Conservation (phyloP, 495 filamentous ascomycete genomes). For the Articulospora tetracladia region DNA sequence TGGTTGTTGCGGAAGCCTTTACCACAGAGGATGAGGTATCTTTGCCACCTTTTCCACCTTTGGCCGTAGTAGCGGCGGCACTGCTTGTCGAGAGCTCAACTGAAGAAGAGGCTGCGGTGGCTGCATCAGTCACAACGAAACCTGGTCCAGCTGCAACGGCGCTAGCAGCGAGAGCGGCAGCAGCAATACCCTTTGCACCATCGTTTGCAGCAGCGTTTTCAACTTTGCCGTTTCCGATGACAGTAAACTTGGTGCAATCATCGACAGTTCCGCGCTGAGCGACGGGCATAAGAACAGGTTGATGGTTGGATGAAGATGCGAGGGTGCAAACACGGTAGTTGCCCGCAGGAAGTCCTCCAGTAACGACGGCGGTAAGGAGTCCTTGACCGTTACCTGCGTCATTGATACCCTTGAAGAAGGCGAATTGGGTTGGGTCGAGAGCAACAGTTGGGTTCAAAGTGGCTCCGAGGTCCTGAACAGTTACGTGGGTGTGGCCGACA, state of each 20-base stretch:
- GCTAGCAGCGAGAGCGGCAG: constrained; percentile 2
- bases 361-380: constrained; percentile 47
- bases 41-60: background rate
- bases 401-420: constrained; percentile 77
- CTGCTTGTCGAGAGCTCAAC: background rate
- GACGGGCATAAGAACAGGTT: constrained; percentile 74
- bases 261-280: constrained; percentile 71
- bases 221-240: constrained; percentile 17
- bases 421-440: constrained; percentile 55
- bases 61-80: background rate
- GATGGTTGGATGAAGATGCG: constrained; percentile 63
- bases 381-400: constrained; percentile 65
- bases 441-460: constrained; percentile 45
- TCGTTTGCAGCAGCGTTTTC: constrained; percentile 19
- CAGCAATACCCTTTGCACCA: constrained; percentile 10
- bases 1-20: background rate
- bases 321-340: constrained; percentile 73
- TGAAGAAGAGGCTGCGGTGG: background rate
- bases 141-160: constrained; percentile 12
- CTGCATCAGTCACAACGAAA: background rate
- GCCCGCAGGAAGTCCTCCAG: constrained; percentile 60
- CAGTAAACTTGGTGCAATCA: constrained; percentile 63
- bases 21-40: background rate
- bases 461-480: constrained; percentile 57
- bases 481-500: constrained; percentile 71